Conservation (phyloP, 768 basidiomycete genomes). For the Kwoniella mangroviensis region DNA sequence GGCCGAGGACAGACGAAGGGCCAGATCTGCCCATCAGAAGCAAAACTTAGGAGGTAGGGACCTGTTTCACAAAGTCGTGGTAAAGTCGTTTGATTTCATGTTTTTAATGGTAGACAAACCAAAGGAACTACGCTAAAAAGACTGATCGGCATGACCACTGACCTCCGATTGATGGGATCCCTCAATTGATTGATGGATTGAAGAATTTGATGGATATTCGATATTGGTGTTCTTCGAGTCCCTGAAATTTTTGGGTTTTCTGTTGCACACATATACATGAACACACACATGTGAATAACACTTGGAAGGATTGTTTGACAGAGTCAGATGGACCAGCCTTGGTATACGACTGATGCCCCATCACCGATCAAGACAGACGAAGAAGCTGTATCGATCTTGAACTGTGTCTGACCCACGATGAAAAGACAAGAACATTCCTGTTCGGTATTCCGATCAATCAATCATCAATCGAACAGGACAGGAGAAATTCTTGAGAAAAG, state of each 20-base stretch:
- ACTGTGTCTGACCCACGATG: not conserved
- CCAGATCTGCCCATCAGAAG: not conserved
- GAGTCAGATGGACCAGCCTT: not conserved
- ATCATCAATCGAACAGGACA: not conserved
- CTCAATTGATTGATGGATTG: not conserved
- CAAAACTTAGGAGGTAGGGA: not conserved
- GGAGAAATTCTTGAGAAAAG: not conserved
- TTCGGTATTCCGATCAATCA: not conserved
- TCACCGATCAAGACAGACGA: not conserved
- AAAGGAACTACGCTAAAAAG: not conserved
- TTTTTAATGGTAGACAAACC: slow-evolving; percentile 1
- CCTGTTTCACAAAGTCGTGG: not conserved
- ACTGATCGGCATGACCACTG: slow-evolving; percentile 1
- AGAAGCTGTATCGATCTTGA: not conserved
- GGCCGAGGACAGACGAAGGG: not conserved
- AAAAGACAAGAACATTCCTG: not conserved
- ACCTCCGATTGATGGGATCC: too few species aligned
- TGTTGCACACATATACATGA: not conserved
- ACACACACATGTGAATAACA: not conserved
- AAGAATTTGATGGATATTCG: slow-evolving; percentile 13
- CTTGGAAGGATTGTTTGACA: not conserved
- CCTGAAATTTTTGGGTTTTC: slow-evolving; percentile 10
- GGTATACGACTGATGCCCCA: not conserved
- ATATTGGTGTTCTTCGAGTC: not conserved
- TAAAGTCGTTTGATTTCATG: not conserved